Evolutionary conservation across 345 rosid genomes (phyloP), one percentile per base, ranked within the genome.

Genomic region (Camelina sativa): DNA sequence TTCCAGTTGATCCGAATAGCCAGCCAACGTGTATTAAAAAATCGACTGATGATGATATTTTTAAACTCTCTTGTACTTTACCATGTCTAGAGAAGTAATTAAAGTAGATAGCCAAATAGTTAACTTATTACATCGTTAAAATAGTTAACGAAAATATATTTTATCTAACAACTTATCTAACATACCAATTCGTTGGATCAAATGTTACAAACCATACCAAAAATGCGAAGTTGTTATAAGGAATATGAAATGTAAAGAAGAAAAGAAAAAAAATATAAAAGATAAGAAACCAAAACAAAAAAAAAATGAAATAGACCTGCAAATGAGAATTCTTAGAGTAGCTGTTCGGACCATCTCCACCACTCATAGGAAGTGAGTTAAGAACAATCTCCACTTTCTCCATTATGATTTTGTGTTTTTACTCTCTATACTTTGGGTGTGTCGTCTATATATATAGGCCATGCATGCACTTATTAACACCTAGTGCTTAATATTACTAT

Each of bases 341-440:
- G 82, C 91, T 89, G 74, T 63, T 68, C 32, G 74, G 72, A 22
- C 86, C 93, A 46, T 82, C 79, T 57, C 91, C 89, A 16, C 86
- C 85, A 44, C 76, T 83, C 76, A 86, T 82, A 11, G 81, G 82
- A 55, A 73, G 76, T 73, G 81, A 78, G 43, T 50, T 76, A 20
- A 63, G 75, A 70, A 69, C 71, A 47, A 70, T 70, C 80, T 76
- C 76, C 13, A 55, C 38, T 76, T 25, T 56, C 7, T 47, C 71
- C 80, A 76, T 76, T 46, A 1, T 67, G 7, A 6, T 40, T 25
- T 58, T 35, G 48, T 41, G 9, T 34, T 34, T 11, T 60, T 37
- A 53, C 41, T 68, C 43, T 68, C 62, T 59, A 43, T 32, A 75
- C 63, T 68, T 61, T 30, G 74, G 5, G 35, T 43, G 48, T 68